Evolutionary conservation across 2,329 filamentous ascomycete genomes (phyloP).

Genomic region (Fusarium napiforme): DNA sequence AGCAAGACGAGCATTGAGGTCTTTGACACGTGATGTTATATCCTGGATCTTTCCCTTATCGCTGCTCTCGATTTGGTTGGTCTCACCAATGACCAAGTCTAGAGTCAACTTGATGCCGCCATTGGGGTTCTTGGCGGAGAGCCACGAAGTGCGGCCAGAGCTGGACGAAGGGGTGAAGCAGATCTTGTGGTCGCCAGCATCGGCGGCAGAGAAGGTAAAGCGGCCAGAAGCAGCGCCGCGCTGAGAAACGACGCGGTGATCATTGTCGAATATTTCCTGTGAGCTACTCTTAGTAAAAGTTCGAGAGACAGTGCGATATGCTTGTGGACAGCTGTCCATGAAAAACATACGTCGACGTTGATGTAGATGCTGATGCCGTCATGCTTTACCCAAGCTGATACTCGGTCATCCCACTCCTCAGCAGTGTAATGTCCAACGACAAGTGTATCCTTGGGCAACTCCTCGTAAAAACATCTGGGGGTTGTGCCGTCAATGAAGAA

Average conservation of each 20-base stretch:
- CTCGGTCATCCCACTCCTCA: conserved; percentile 81
- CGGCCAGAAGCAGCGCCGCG: conserved; percentile 79
- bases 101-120: conserved; percentile 86
- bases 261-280: conserved; percentile 93
- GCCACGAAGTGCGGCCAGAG: conserved; percentile 76
- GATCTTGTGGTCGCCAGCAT: conserved; percentile 93
- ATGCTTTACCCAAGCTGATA: conserved; percentile 76
- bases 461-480: conserved; percentile 98
- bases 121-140: conserved; percentile 70
- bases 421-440: conserved; percentile 93
- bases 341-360: conserved; percentile 78
- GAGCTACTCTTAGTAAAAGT: conserved; percentile 10
- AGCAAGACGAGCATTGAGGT: conserved; percentile 85
- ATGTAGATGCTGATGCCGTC: conserved; percentile 85
- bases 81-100: conserved; percentile 94
- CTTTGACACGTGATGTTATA: conserved; percentile 86
- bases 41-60: conserved; percentile 95
- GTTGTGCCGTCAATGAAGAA: conserved; percentile 90
- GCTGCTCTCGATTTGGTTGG: conserved; percentile 89
- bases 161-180: conserved; percentile 90
- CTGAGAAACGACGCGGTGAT: conserved; percentile 94
- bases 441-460: conserved; percentile 95
- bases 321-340: conserved; percentile 6
- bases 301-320: background rate
- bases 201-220: conserved; percentile 95